A percentile compares a stretch with the other conserved stretches of the same genome.
phyloP scores from a whole-genome alignment of 1,139 yeast genomes.

The Scheffersomyces illinoinensis region DNA sequence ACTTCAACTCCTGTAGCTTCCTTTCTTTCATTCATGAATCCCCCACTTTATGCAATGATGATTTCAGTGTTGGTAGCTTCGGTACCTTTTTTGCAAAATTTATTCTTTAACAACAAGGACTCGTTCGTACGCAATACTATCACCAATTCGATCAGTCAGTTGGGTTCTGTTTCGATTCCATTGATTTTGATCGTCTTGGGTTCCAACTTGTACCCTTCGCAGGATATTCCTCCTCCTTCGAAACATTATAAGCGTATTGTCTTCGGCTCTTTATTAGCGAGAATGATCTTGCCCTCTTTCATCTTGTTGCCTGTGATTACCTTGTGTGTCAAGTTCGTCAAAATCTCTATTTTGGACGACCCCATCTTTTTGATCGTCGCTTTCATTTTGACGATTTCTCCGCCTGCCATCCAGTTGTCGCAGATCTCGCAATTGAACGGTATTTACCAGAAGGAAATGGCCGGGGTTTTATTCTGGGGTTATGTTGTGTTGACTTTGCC shows the following conservation, averaged over 20 bases:
- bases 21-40: slow-evolving; percentile 71
- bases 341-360: slow-evolving; percentile 74
- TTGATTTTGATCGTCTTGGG: slow-evolving; percentile 73
- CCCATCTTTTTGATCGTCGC: slow-evolving; percentile 80
- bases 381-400: slow-evolving; percentile 72
- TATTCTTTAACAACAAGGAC: slow-evolving; percentile 51
- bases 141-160: slow-evolving; percentile 71
- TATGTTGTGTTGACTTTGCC: slow-evolving; percentile 77
- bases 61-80: slow-evolving; percentile 82
- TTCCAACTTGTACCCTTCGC: slow-evolving; percentile 68
- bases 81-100: slow-evolving; percentile 64
- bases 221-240: slow-evolving; percentile 65
- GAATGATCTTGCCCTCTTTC: slow-evolving; percentile 77
- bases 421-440: slow-evolving; percentile 80
- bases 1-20: slow-evolving; percentile 9
- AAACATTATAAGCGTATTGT: slow-evolving; percentile 60
- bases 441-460: slow-evolving; percentile 79
- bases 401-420: slow-evolving; percentile 83
- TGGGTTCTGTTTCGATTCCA: slow-evolving; percentile 84
- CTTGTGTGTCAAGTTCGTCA: slow-evolving; percentile 60
- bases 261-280: slow-evolving; percentile 64
- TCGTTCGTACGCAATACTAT: slow-evolving; percentile 73
- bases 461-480: slow-evolving; percentile 86
- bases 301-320: slow-evolving; percentile 70
- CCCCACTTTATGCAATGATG: slow-evolving; percentile 93